A percentile compares a stretch with the other conserved stretches of the same genome.
Conservation (phyloP, 148 eudicot genomes). For the Linanthus parryae region DNA sequence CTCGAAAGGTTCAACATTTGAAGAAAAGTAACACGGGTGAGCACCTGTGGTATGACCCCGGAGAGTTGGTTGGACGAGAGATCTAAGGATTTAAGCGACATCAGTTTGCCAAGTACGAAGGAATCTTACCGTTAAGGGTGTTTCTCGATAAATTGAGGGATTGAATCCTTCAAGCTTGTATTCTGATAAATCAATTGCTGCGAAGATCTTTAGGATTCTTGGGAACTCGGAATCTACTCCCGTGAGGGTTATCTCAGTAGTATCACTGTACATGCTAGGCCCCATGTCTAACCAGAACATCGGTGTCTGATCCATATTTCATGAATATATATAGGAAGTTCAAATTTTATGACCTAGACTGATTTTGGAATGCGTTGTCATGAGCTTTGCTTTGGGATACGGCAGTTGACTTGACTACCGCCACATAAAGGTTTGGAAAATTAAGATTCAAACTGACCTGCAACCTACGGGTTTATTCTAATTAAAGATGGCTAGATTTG, state of each 20-base stretch:
- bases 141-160: constrained; percentile 36
- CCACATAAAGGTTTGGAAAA: too few species aligned
- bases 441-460: too few species aligned
- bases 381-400: too few species aligned
- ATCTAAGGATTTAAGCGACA: constrained; percentile 30
- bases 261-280: not conserved
- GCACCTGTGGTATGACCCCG: constrained; percentile 22
- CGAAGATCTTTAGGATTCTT: constrained; percentile 1
- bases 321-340: too few species aligned
- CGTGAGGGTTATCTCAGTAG: not conserved
- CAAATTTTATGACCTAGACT: too few species aligned
- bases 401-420: too few species aligned
- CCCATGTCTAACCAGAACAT: not conserved
- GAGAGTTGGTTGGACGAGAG: constrained; percentile 20
- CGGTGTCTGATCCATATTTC: not conserved
- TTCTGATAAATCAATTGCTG: constrained; percentile 13
- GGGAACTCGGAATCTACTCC: not conserved
- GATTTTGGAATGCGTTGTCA: too few species aligned
- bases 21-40: constrained; percentile 17
- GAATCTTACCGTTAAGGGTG: constrained; percentile 21
- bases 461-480: too few species aligned
- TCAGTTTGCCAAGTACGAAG: constrained; percentile 17
- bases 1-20: constrained; percentile 15
- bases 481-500: too few species aligned
- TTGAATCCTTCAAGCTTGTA: constrained; percentile 22